phyloP scores from a whole-genome alignment of 768 basidiomycete species.

The Lentinus brumalis region DNA sequence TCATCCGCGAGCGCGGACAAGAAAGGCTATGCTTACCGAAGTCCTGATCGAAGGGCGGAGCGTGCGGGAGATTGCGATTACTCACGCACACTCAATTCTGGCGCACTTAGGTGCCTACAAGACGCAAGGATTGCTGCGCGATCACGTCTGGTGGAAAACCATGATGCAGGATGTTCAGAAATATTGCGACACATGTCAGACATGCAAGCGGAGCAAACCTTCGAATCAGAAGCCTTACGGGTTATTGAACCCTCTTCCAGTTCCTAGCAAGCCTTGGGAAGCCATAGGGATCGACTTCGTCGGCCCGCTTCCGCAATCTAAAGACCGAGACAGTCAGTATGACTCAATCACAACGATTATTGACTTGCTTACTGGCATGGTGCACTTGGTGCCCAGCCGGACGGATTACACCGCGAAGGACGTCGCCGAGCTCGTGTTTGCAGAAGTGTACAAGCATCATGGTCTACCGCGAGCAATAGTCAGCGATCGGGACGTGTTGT shows the following conservation, averaged over 20 bases:
- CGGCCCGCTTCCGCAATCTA: constrained; percentile 32
- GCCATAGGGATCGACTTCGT: constrained; percentile 43
- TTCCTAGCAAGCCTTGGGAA: constrained; percentile 36
- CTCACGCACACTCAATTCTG: constrained; percentile 32
- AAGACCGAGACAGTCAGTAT: constrained; percentile 22
- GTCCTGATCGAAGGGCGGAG: constrained; percentile 18
- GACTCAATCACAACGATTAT: constrained; percentile 30
- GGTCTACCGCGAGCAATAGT: constrained; percentile 33
- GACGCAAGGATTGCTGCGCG: constrained; percentile 32
- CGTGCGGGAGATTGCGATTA: constrained; percentile 33
- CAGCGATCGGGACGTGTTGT: constrained; percentile 33
- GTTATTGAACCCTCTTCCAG: constrained; percentile 30
- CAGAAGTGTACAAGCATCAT: constrained; percentile 37
- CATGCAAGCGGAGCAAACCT: constrained; percentile 19
- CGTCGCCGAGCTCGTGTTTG: constrained; percentile 38
- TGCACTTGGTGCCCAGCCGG: constrained; percentile 31
- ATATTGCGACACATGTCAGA: constrained; percentile 23
- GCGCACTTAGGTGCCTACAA: constrained; percentile 35
- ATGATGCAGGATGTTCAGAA: constrained; percentile 19
- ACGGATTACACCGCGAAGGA: constrained; percentile 33
- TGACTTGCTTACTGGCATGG: constrained; percentile 22
- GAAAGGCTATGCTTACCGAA: constrained; percentile 34
- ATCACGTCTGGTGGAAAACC: constrained; percentile 38
- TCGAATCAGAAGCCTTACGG: constrained; percentile 26
- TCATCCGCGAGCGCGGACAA: neutral